These are phyloP conservation scores for Chaetomidium leptoderma DNA, from an alignment of 495 filamentous ascomycete species.

Conservation along the genomic window DNA sequence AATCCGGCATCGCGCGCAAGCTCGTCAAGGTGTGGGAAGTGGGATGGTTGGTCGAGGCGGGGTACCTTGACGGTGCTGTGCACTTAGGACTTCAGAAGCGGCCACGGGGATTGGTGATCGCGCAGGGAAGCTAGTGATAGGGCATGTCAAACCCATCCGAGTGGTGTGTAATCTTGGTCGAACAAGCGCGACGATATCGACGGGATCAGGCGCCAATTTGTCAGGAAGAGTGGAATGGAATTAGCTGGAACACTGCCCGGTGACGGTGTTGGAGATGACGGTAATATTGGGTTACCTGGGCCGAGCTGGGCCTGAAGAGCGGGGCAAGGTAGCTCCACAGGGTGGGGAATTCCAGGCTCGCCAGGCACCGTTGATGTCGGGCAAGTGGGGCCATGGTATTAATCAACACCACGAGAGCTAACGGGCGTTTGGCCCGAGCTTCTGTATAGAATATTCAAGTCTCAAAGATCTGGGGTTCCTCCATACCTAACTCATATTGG, in stretches of 20 bases:
- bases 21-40: neutral
- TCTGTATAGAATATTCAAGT: too few species aligned
- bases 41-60: conserved; percentile 6
- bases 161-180: neutral
- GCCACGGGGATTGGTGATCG: neutral
- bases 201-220: neutral
- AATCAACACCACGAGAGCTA: too few species aligned
- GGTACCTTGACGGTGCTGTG: conserved; percentile 5
- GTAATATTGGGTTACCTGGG: neutral
- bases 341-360: too few species aligned
- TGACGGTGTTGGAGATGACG: neutral
- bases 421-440: too few species aligned
- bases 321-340: neutral
- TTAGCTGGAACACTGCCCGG: neutral
- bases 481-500: too few species aligned
- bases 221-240: conserved; percentile 5
- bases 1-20: conserved; percentile 51
- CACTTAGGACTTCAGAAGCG: neutral
- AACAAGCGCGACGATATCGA: neutral
- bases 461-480: too few species aligned
- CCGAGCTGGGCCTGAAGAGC: conserved; percentile 1
- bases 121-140: neutral
- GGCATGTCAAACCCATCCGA: neutral
- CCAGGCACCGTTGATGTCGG: too few species aligned
- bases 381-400: too few species aligned